Evolutionary conservation across 306 rosid genomes (phyloP), one percentile per base, ranked within the genome.

Genomic region (Potentilla sterilis): DNA sequence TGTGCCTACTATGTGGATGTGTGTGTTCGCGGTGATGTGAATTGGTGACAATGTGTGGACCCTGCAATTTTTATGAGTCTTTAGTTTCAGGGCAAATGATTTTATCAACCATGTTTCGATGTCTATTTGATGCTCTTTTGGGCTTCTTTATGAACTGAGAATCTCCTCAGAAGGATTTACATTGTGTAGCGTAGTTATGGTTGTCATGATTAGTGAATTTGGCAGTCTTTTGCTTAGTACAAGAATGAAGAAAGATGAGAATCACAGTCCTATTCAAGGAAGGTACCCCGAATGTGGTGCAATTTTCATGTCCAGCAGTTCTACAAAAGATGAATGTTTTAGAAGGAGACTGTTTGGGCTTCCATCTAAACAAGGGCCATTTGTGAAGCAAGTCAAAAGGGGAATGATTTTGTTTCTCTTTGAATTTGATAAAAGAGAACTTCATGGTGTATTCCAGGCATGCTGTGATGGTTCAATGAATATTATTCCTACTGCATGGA

Each of bases 371-470:
- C 41, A 43, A 5, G 78, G 83, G 62, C 80, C 54, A 18, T 85
- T 88, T 80, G 87, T 90, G 21, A 78, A 76, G 75, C 82, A 82
- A 82, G 69, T 90, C 61, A 87, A 89, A 79, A 37, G 70, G 0
- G 93, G 91, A 18, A 85, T 84, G 83, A n/a, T 84, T 75, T 72
- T 90, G 62, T 90, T 90, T 79, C 87, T 90, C 19, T 88, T 82
- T 48, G 93, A 90, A 41, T 70, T 79, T 49, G 93, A 88, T 69
- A 81, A 77, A 69, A 82, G 78, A 75, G 67, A 69, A 63, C 96
- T 90, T 62, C 81, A 90, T 62, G 96, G 96, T 28, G 93, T 90
- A 48, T 90, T 80, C 46, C 68, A 40, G 83, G 91, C 93, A 34
- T 22, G 74, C 52, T 76, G 82, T 70, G 86, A 87, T 47, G 96